Base-by-base conservation (phyloP, 1,139 yeast genomes). In the Yamadazyma diospyri region DNA sequence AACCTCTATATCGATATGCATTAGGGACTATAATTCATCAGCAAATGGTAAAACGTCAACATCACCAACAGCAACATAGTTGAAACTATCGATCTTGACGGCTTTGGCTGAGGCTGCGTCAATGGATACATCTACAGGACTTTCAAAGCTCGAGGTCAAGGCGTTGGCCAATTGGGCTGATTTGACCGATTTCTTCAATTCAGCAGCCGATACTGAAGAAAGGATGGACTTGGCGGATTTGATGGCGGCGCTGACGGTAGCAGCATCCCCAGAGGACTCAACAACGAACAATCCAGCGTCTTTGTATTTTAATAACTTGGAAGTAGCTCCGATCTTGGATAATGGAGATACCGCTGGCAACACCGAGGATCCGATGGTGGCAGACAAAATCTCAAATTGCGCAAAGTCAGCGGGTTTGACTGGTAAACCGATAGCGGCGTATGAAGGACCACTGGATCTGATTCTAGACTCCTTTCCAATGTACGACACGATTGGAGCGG, bases 51-150 rank as follows among this genome's bases (percentile, higher is more conserved):
- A 78, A 49, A 77, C 79, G 59, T 81, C 81, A 44, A 84, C 79
- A 62, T 88, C 82, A 67, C 99, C 99, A 46, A 87, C 81, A 45
- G 94, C 96, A 46, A 83, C 94, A 55, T 83, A 82, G 69, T 83
- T 88, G 69, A 81, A 80, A 52, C 78, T 78, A 46, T 76, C 75
- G 47, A 79, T 57, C 51, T 79, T 71, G 52, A 73, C 67, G 32
- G 73, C 61, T 42, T 66, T 61, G 47, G 69, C 64, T 40, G 73
- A 69, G 33, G 68, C 55, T 28, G 59, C 54, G 25, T 57, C 55
- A 42, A 69, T 61, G 57, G 74, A 67, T 52, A 79, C 68, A 43
- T 67, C 60, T 35, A 50, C 71, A 46, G 66, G 64, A 48, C 52
- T 35, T 46, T 75, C 73, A 41, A 72, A 67, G 41, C 81, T 72